Evolutionary conservation across 345 rosid genomes (phyloP), one percentile per base, ranked within the genome.

Genomic region (Isatis tinctoria): DNA sequence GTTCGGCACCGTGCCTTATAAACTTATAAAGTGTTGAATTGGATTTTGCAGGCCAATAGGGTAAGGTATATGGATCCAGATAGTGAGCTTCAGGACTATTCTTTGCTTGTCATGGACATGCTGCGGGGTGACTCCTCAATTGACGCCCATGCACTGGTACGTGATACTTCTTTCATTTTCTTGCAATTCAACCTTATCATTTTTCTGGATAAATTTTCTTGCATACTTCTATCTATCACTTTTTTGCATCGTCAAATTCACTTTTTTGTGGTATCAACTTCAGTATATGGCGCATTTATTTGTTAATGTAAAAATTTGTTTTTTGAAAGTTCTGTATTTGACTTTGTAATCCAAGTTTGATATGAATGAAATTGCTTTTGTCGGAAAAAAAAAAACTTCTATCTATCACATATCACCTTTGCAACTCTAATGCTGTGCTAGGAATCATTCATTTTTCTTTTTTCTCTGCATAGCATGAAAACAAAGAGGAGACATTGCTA

Each of bases 71-170:
- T 72, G 40, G 87, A 66, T 78, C 85, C 93, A 75, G 98, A 95
- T 79, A 76, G 73, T 53, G 99, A 95, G 82, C 97, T 95, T 76
- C 99, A 92, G 75, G 82, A 84, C 70, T 95, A 83, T 79, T 87
- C 85, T 74, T 75, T 86, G 74, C 86, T 70, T 72, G 80, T 88
- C 57, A 82, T 92, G 88, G 97, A 87, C 52, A 88, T 95, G 97
- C 93, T 95, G 77, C 83, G 54, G 37, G 70, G 67, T 14, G 90
- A 86, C 81, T 65, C 74, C 70, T 80, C 81, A 41, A 76, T 85
- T 49, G 97, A 95, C 78, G 88, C 99, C 70, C 97, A 91, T 74
- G 88, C 96, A 48, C 75, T 88, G 90, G 98, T 94, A 85, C 47
- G 53, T 86, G 87, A 90, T 90, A 81, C 65, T 48, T 74, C 30